A percentile compares a stretch with the other conserved stretches of the same genome.
phyloP scores from a whole-genome alignment of 352 stramenopile genomes.

The Globisporangium cederbergense region DNA sequence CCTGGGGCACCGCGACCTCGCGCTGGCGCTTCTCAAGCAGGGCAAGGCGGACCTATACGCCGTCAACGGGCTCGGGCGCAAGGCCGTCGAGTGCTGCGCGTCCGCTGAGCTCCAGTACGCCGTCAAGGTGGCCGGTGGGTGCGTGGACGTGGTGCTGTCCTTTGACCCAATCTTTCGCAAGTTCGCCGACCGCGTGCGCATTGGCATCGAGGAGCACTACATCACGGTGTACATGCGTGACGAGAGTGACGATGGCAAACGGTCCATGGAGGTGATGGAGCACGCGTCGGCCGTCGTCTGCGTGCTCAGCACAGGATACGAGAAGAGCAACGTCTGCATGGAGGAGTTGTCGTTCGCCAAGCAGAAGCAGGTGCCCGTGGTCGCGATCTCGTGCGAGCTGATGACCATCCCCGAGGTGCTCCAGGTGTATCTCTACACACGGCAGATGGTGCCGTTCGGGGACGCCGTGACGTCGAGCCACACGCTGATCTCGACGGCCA shows the following conservation, averaged over 20 bases:
- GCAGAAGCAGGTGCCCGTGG: slow-evolving; percentile 57
- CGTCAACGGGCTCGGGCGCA: slow-evolving; percentile 48
- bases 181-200: slow-evolving; percentile 60
- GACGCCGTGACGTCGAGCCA: slow-evolving; percentile 49
- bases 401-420: slow-evolving; percentile 65
- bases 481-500: slow-evolving; percentile 21
- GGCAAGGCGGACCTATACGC: slow-evolving; percentile 53
- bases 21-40: slow-evolving; percentile 54
- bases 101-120: slow-evolving; percentile 72
- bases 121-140: slow-evolving; percentile 64
- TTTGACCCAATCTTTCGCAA: slow-evolving; percentile 63
- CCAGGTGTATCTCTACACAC: slow-evolving; percentile 74
- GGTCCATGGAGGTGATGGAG: slow-evolving; percentile 54
- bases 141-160: slow-evolving; percentile 76
- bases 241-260: slow-evolving; percentile 33
- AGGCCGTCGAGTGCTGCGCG: slow-evolving; percentile 70
- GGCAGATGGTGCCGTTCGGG: slow-evolving; percentile 75
- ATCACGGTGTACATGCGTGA: slow-evolving; percentile 75
- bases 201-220: slow-evolving; percentile 66
- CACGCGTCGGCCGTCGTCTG: slow-evolving; percentile 68
- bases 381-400: slow-evolving; percentile 65
- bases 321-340: slow-evolving; percentile 63
- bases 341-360: slow-evolving; percentile 77
- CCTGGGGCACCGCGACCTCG: slow-evolving; percentile 49
- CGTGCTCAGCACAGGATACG: slow-evolving; percentile 67